Percentiles rank a stretch among this genome's conserved stretches.
phyloP scores from a whole-genome alignment of 768 basidiomycete species.

The Xerocomus brunneocitrinus region DNA sequence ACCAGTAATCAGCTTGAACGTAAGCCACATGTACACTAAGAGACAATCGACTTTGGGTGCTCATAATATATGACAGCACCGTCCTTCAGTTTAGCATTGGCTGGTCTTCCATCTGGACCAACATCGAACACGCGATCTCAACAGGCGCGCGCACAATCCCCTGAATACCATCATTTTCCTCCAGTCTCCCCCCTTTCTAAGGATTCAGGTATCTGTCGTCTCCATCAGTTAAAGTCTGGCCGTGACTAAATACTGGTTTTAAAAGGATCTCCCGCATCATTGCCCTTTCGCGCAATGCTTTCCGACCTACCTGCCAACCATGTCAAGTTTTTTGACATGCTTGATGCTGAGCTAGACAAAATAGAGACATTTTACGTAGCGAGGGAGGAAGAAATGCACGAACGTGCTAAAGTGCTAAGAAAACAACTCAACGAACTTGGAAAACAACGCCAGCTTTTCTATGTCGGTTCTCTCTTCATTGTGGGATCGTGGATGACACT shows the following conservation, averaged over 20 bases:
- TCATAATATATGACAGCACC: slow-evolving; percentile 6
- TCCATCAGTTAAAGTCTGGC: not conserved
- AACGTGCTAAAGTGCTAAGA: slow-evolving; percentile 45
- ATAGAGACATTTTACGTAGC: slow-evolving; percentile 79
- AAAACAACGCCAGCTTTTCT: slow-evolving; percentile 57
- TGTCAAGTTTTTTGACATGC: slow-evolving; percentile 64
- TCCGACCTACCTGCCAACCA: slow-evolving; percentile 57
- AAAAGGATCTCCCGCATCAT: slow-evolving; percentile 16
- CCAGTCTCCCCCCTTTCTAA: slow-evolving; percentile 1
- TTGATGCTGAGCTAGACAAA: slow-evolving; percentile 80
- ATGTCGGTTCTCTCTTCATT: slow-evolving; percentile 38
- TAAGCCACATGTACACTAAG: slow-evolving; percentile 2
- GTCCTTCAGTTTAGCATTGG: slow-evolving; percentile 10
- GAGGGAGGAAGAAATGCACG: slow-evolving; percentile 59
- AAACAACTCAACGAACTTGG: slow-evolving; percentile 71
- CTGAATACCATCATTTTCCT: slow-evolving; percentile 1
- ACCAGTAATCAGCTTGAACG: slow-evolving; percentile 3
- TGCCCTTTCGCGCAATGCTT: slow-evolving; percentile 46
- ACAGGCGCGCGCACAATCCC: not conserved
- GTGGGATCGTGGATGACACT: not conserved
- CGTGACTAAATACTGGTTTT: not conserved
- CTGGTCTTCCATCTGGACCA: slow-evolving; percentile 2
- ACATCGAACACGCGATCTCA: not conserved
- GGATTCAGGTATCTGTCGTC: slow-evolving; percentile 10
- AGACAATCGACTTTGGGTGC: not conserved